A percentile compares a stretch with the other conserved stretches of the same genome.
Evolutionary conservation across 169 alveolate species (phyloP).

Genomic region (Plasmodium billcollinsi): DNA sequence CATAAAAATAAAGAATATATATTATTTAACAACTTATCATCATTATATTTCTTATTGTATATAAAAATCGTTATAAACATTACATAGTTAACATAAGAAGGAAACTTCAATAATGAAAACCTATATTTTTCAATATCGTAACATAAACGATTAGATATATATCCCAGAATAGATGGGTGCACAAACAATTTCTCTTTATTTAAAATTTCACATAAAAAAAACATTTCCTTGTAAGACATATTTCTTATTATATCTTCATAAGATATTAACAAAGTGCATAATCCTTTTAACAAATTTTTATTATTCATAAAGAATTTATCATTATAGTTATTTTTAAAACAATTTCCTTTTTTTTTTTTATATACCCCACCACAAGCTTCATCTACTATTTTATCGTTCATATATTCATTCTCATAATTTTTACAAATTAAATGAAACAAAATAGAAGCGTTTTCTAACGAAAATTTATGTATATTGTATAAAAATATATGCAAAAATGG

Average conservation of each 20-base stretch:
- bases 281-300: conserved; percentile 28
- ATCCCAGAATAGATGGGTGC: not conserved
- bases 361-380: not conserved
- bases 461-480: conserved; percentile 38
- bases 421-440: conserved; percentile 9
- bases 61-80: conserved; percentile 13
- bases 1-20: not conserved
- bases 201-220: conserved; percentile 36
- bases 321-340: not conserved
- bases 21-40: not conserved
- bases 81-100: conserved; percentile 8
- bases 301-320: not conserved
- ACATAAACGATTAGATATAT: conserved; percentile 5
- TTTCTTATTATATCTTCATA: conserved; percentile 10
- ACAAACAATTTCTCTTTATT: not conserved
- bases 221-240: conserved; percentile 28
- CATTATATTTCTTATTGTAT: not conserved
- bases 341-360: not conserved
- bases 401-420: conserved; percentile 24
- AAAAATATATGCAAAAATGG: conserved; percentile 26
- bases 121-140: conserved; percentile 6
- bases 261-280: conserved; percentile 16
- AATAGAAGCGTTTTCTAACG: conserved; percentile 1
- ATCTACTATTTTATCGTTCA: not conserved
- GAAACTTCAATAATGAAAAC: not conserved